These are phyloP conservation scores for Decorospora gaudefroyi DNA, from an alignment of 2,329 filamentous ascomycete genomes.

Conservation along the genomic window DNA sequence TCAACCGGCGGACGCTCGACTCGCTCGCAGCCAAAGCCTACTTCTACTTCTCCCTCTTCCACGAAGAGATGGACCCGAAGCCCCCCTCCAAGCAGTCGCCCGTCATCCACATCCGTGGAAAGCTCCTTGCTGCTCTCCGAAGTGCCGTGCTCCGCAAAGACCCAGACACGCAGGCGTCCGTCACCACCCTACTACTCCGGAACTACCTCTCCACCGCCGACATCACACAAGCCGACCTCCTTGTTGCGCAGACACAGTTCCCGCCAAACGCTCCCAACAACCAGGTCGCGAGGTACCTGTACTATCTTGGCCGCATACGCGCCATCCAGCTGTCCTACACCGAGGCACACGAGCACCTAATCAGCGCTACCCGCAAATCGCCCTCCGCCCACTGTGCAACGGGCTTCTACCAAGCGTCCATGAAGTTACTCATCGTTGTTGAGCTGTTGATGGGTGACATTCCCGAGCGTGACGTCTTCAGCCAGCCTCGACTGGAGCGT, in stretches of 20 bases:
- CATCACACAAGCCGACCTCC: conserved; percentile 92
- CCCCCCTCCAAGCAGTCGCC: conserved; percentile 88
- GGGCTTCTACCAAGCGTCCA: conserved; percentile 94
- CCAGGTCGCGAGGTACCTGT: conserved; percentile 95
- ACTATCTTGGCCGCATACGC: conserved; percentile 94
- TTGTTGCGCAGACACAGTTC: conserved; percentile 95
- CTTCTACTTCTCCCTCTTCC: conserved; percentile 97
- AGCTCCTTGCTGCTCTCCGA: conserved; percentile 82
- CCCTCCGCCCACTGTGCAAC: conserved; percentile 86
- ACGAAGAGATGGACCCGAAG: conserved; percentile 84
- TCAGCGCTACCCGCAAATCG: conserved; percentile 91
- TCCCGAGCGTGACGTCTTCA: conserved; percentile 91
- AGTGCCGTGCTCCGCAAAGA: conserved; percentile 98
- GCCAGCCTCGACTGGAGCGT: conserved; percentile 82
- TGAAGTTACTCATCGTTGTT: conserved; percentile 94
- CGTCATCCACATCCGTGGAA: conserved; percentile 82
- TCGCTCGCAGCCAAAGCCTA: conserved; percentile 93
- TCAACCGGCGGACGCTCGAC: conserved; percentile 93
- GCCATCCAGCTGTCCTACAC: conserved; percentile 97
- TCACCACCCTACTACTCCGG: conserved; percentile 90
- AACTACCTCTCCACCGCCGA: conserved; percentile 97
- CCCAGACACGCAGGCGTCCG: conserved; percentile 92
- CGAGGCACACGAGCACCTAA: conserved; percentile 92
- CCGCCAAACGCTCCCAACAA: conserved; percentile 94
- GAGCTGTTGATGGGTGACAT: conserved; percentile 99